phyloP scores from a whole-genome alignment of 148 eudicot species.

The Diospyros kaki region DNA sequence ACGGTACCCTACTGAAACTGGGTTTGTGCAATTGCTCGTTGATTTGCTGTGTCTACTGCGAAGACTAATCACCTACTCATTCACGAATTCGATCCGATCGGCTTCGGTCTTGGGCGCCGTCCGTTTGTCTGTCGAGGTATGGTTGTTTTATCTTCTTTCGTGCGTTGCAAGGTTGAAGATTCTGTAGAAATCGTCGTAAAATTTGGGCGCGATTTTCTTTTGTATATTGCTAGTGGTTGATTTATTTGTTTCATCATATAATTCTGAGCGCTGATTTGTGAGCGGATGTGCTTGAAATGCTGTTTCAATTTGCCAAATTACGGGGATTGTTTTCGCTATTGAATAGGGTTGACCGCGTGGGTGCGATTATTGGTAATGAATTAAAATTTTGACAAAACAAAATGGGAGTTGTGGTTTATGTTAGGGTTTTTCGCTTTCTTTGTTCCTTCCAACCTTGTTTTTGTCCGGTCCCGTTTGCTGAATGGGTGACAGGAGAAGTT shows the following conservation, averaged over 20 bases:
- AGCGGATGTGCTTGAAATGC: neutral
- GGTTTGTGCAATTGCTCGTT: too few species aligned
- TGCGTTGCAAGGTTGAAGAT: too few species aligned
- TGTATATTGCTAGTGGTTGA: neutral
- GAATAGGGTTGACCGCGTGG: neutral
- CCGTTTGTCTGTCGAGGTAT: too few species aligned
- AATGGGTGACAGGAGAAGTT: too few species aligned
- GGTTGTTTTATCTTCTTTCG: too few species aligned
- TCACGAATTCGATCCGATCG: too few species aligned
- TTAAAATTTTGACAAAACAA: neutral
- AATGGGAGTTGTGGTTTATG: neutral
- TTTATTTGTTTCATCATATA: neutral
- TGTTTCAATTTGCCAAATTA: neutral
- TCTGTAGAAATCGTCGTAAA: too few species aligned
- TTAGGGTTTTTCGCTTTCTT: neutral
- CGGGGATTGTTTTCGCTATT: neutral
- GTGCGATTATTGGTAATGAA: neutral
- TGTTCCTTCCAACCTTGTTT: neutral
- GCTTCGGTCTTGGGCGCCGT: too few species aligned
- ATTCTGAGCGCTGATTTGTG: neutral
- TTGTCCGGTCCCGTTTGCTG: neutral
- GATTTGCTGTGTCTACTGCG: too few species aligned
- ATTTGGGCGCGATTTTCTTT: too few species aligned
- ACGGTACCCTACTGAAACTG: too few species aligned
- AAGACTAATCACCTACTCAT: too few species aligned